phyloP scores from a whole-genome alignment of 257 asterid genomes.

The Solanum etuberosum region DNA sequence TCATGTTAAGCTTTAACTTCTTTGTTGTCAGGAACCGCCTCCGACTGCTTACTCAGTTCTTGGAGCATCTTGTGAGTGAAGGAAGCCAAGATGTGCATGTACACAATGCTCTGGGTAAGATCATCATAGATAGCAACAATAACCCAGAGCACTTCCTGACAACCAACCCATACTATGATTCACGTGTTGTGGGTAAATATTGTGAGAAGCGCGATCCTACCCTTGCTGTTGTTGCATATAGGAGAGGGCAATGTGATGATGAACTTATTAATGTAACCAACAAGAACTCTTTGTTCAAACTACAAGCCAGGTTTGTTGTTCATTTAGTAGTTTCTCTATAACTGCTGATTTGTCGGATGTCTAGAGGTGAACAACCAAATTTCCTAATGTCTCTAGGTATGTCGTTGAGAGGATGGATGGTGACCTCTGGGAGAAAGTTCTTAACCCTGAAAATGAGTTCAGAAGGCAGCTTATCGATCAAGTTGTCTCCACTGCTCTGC shows the following conservation, averaged over 20 bases:
- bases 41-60: constrained; percentile 87
- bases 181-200: constrained; percentile 98
- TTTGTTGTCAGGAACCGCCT: constrained; percentile 76
- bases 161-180: constrained; percentile 94
- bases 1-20: background rate
- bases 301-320: constrained; percentile 84
- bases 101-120: constrained; percentile 98
- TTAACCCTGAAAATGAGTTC: constrained; percentile 92
- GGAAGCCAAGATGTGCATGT: constrained; percentile 99
- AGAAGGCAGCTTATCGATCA: constrained; percentile 97
- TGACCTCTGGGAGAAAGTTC: constrained; percentile 94
- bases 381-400: constrained; percentile 42
- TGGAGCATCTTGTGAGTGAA: constrained; percentile 99
- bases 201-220: constrained; percentile 99
- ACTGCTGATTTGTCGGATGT: background rate
- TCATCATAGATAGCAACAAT: constrained; percentile 93
- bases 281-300: constrained; percentile 89
- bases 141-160: constrained; percentile 99
- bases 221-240: constrained; percentile 98
- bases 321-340: background rate
- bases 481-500: constrained; percentile 98
- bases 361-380: background rate
- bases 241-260: constrained; percentile 97
- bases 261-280: constrained; percentile 92
- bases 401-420: constrained; percentile 98